Conservation (phyloP, 345 rosid genomes). For the Turritis glabra region DNA sequence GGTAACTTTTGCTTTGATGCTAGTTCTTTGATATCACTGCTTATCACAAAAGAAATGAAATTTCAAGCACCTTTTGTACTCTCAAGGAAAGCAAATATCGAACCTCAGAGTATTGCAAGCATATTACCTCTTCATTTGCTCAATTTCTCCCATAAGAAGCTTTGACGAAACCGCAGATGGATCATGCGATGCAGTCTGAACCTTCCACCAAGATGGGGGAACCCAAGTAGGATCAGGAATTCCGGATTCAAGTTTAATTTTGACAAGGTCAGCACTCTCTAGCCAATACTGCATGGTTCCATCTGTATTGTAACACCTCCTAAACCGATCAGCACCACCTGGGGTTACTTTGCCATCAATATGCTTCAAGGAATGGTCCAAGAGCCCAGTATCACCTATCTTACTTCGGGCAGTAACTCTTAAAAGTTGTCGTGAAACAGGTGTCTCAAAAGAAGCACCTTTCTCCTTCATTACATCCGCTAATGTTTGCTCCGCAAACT, state of each 20-base stretch:
- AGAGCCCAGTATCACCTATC: slow-evolving; percentile 92
- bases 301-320: slow-evolving; percentile 79
- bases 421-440: slow-evolving; percentile 60
- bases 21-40: slow-evolving; percentile 62
- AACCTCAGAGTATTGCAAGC: not conserved
- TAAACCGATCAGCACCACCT: slow-evolving; percentile 73
- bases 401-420: slow-evolving; percentile 63
- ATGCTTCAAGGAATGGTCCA: slow-evolving; percentile 93
- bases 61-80: not conserved
- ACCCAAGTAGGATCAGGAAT: slow-evolving; percentile 57
- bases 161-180: slow-evolving; percentile 47
- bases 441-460: slow-evolving; percentile 69
- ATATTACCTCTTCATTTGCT: slow-evolving; percentile 54
- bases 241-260: slow-evolving; percentile 66
- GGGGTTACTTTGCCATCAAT: slow-evolving; percentile 88
- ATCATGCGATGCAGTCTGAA: slow-evolving; percentile 45
- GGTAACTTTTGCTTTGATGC: slow-evolving; percentile 52
- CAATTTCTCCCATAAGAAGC: slow-evolving; percentile 60
- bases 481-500: slow-evolving; percentile 61
- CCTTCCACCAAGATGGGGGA: slow-evolving; percentile 65
- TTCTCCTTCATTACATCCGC: slow-evolving; percentile 70
- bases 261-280: slow-evolving; percentile 74
- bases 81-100: not conserved
- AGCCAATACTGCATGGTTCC: slow-evolving; percentile 93
- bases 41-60: slow-evolving; percentile 28